Evolutionary conservation across 805 yeast species (phyloP).

Genomic region (Candida boidinii): DNA sequence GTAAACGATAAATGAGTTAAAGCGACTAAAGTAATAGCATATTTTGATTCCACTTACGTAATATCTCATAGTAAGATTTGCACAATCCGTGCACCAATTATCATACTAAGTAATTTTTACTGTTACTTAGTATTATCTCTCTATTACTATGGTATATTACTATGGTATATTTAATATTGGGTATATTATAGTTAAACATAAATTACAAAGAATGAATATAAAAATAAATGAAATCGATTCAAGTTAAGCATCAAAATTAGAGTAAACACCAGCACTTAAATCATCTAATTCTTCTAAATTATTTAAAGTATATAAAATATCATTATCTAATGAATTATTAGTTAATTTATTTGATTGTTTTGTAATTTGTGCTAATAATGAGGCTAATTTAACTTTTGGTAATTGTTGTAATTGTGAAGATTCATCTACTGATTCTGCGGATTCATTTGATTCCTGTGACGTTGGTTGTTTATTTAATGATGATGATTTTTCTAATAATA

Average conservation of each 20-base stretch:
- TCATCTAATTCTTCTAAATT: slow-evolving; percentile 65
- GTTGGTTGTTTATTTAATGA: slow-evolving; percentile 6
- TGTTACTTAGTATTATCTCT: too few relatives aligned
- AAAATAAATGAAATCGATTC: neutral
- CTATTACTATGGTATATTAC: too few relatives aligned
- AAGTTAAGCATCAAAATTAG: slow-evolving; percentile 44
- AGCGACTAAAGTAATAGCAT: too few relatives aligned
- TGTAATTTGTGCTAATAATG: slow-evolving; percentile 58
- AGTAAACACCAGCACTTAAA: slow-evolving; percentile 82
- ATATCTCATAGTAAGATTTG: too few relatives aligned
- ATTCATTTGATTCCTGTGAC: too few relatives aligned
- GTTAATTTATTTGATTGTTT: slow-evolving; percentile 43
- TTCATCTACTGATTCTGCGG: neutral
- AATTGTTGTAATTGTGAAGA: neutral
- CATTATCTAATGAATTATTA: slow-evolving; percentile 22
- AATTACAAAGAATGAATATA: neutral
- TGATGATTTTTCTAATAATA: slow-evolving; percentile 7
- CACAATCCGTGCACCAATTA: too few relatives aligned
- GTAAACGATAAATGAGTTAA: too few relatives aligned
- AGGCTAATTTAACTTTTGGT: slow-evolving; percentile 47
- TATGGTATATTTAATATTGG: too few relatives aligned
- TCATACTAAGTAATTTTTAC: too few relatives aligned
- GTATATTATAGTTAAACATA: too few relatives aligned
- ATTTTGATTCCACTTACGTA: too few relatives aligned
- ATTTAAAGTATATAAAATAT: slow-evolving; percentile 30